Evolutionary conservation across 805 yeast species (phyloP), one percentile per base, ranked within the genome.

Genomic region (Pichia deserticola): DNA sequence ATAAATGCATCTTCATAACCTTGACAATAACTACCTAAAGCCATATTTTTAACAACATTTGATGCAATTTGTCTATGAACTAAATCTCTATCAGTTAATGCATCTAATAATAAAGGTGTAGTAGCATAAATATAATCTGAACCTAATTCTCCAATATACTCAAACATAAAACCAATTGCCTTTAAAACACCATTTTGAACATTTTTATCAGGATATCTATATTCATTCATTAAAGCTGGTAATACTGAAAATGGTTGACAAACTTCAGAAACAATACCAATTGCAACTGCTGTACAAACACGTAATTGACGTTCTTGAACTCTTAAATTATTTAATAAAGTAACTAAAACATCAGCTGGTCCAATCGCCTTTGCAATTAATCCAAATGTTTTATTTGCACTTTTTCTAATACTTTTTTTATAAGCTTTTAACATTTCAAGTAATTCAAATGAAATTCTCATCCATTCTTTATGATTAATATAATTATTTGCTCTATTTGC

Each of bases 41-140:
- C 89, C 63, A 93, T 72, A 57, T 89, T 95, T 61, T 79, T 80
- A 1, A 89, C 81, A 1, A 88, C 95, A 0, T 88, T 82, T 0
- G 98, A 88, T 0, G 97, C 97, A 0, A 97, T 92, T 65, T 93
- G 99, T 43, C 99, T 77, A 60, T 90, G 97, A 5, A 92, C 97
- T 44, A 81, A 82, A 63, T 89, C 97, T 50, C 96, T 74, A 62
- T 90, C 96, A 0, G 87, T 86, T 33, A 93, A 68, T 0, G 98
- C 97, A 68, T 92, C 95, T 61, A 88, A 93, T 8, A 93, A 55
- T 36, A 93, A 66, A 0, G 96, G 90, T 0, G 86, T 72, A 2
- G 87, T 77, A 0, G 95, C 81, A 62, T 84, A 88, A 38, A 92
- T 74, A 60, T 93, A 93, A 60, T 88, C 95, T 30, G 79, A 76